Percentiles rank a stretch among this genome's conserved stretches.
These are phyloP conservation scores for Geotrichum phurueaensis DNA, from an alignment of 1,139 yeast species.

Conservation along the genomic window DNA sequence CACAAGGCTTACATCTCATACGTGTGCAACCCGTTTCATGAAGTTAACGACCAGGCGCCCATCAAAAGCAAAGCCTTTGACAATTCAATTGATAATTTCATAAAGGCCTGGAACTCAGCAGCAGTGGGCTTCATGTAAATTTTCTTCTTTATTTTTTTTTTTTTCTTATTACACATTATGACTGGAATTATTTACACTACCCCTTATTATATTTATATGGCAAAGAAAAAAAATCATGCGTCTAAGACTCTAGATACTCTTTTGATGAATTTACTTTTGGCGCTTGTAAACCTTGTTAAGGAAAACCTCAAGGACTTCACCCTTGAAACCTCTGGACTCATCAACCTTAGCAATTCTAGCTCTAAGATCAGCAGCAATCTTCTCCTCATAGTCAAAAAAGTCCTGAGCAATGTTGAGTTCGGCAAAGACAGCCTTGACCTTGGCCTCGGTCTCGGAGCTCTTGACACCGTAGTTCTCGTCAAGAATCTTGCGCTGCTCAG, in stretches of 20 bases:
- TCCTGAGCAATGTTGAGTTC: conserved; percentile 66
- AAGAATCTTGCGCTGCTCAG: conserved; percentile 74
- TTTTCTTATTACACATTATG: not conserved
- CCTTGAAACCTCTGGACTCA: conserved; percentile 88
- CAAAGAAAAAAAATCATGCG: not conserved
- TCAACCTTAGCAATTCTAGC: conserved; percentile 64
- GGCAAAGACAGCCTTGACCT: conserved; percentile 66
- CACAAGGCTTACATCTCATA: conserved; percentile 35
- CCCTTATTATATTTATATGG: not conserved
- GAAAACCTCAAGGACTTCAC: conserved; percentile 74
- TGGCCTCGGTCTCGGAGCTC: conserved; percentile 60
- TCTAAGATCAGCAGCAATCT: conserved; percentile 58
- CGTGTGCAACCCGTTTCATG: conserved; percentile 39
- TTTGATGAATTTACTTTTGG: conserved; percentile 56
- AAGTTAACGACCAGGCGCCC: conserved; percentile 23
- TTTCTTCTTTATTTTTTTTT: not conserved
- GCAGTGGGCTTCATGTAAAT: conserved; percentile 14
- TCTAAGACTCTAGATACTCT: not conserved
- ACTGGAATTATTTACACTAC: not conserved
- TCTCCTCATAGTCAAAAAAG: conserved; percentile 79
- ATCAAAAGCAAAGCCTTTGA: conserved; percentile 31
- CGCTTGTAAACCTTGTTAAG: conserved; percentile 91
- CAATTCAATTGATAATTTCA: conserved; percentile 25
- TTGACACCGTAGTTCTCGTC: conserved; percentile 89
- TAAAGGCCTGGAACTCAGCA: conserved; percentile 26